Evolutionary conservation across 2,329 filamentous ascomycete species (phyloP), one percentile per base, ranked within the genome.

Genomic region (Byssothecium circinans): DNA sequence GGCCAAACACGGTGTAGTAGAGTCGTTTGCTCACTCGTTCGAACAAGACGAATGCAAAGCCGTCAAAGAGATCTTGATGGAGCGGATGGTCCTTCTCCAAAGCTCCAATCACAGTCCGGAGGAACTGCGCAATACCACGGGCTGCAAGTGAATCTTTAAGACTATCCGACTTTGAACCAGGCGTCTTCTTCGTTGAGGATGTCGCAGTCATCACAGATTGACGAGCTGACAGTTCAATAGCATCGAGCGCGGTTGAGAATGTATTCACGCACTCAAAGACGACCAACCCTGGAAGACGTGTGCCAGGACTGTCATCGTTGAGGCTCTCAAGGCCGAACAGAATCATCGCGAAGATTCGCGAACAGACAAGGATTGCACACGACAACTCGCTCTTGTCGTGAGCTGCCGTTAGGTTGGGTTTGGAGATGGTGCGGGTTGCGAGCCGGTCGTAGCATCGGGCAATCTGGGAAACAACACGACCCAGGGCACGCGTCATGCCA

Each of bases 61-160:
- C 74, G 58, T 77, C 75, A 43, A 76, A 76, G 1, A 78, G 50
- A 17, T 69, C 57, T 23, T 67, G 66, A 33, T 77, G 73, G 10
- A 62, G 33, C 3, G 58, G 46, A 15, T 65, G 53, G 8, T 62
- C 67, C 22, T 69, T 57, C 23, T 74, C 68, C 1, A 76, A 62
- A 12, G 65, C 55, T 0, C 66, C 61, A 4, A 76, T 49, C 2
- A 74, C 52, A 4, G 64, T 64, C 1, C 60, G 61, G 0, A 77
- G 55, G 19, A 76, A 65, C 18, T 68, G 63, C 2, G 71, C 62
- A 10, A 70, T 37, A 11, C 54, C 53, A 15, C 62, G 62, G 11
- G 61, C 56, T 3, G 63, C 53, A 32, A 45, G 50, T 19, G 55
- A 60, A 29, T 67, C 68, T 33, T 59, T 62, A n/a, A 48, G 36